Base-by-base conservation (phyloP, 23 red algal genomes). In the Gracilariopsis chorda region DNA sequence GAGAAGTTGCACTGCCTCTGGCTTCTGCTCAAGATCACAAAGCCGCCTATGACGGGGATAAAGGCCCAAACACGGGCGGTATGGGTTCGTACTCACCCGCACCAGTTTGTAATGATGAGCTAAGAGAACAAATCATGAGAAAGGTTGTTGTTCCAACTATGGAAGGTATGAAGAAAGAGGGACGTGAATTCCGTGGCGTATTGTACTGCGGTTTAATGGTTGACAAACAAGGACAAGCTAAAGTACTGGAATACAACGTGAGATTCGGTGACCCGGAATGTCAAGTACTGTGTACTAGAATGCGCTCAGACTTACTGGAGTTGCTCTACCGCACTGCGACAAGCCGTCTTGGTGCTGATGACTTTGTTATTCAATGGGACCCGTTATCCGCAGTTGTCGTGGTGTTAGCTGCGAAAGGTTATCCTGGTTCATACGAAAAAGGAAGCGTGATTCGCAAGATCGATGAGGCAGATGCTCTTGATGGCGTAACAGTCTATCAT, bases 241-340 rank as follows among this genome's bases (percentile, higher is more conserved):
- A 89, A 33, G 96, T 98, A 4, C 78, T 98, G 12, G 96, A 98
- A 51, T 98, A 87, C 57, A 98, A 98, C 59, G 93, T 98, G 20
- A 82, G 96, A 40, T 98, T 98, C 83, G 96, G 96, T 19, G 96
- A 98, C 80, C 96, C 96, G 9, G 96, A 98, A 86, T 98, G 96
- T 48, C 96, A 98, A 64, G 96, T 95, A 43, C 59, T 98, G 27
- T 95, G 93, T 21, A 78, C 65, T n/a, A 78, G 92, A 23, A 67
- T 98, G 74, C 68, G 92, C 44, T 88, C 85, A 64, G 96, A 98
- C 67, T 56, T 98, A 76, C 64, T 98, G 28, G 89, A 92, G 24
- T 77, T 98, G 19, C 91, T 98, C n/a, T 82, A 93, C 68, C 75
- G 87, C 41, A 84, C 94, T 32, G 88, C 96, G 19, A 57, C 43